Base-by-base conservation (phyloP, 768 basidiomycete genomes). In the Lenzites betulinus region DNA sequence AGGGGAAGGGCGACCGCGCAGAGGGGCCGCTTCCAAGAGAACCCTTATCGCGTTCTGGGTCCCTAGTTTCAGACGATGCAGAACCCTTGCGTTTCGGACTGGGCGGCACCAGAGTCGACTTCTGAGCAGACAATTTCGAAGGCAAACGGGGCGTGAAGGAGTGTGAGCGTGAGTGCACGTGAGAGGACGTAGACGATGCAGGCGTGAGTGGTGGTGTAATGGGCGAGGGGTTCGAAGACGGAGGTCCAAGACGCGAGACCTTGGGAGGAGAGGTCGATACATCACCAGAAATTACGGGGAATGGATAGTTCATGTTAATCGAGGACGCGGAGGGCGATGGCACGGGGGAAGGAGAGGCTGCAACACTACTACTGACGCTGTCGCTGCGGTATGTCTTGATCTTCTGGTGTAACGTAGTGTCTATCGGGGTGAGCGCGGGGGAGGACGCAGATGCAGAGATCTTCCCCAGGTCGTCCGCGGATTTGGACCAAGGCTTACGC, bases 381-480 rank as follows among this genome's bases (percentile, higher is more conserved):
- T 83, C 81, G 70, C 77, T 81, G 16, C 90, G 80, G 69, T 93
- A 92, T 59, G 86, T 80, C 41, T 79, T 83, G 64, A 87, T 81
- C 67, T 80, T 84, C 54, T 86, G 82, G 42, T 89, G 85, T 64
- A 90, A 76, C 20, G 79, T 77, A 7, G 79, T 65, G 46, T 82
- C 80, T 52, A 80, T 67, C n/a, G 75, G 75, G 38, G 74, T 66
- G 58, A 71, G 71, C 13, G 65, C 72, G 5, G 70, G 69, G 7
- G 70, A 64, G 39, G 70, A 67, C 15, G 78, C 51, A 2, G 63
- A 61, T 9, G 67, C 44, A 4, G 67, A 77, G 50, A 85, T 73
- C 69, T 82, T 84, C 66, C 83, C 81, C 51, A 93, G 80, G 70
- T 93, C 91, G 69, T 93, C 91, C 22, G 84, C 90, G 7, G 89